Conservation (phyloP, 495 filamentous ascomycete genomes). For the Penicillium dipodomyicola region DNA sequence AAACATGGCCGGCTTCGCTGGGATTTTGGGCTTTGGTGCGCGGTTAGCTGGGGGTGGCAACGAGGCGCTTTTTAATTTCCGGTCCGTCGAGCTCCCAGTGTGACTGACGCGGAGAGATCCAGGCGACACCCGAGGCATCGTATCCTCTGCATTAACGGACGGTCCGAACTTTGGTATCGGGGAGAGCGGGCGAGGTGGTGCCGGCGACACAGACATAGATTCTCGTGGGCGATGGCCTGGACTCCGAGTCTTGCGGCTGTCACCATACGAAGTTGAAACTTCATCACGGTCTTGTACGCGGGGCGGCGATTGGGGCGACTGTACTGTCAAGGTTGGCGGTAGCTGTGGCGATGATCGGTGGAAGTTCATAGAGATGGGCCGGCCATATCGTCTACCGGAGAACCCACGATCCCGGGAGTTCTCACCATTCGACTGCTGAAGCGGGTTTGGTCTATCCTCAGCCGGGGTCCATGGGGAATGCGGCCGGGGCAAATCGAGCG, state of each 20-base stretch:
- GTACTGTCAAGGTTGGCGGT: conserved; percentile 67
- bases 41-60: conserved; percentile 75
- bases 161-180: conserved; percentile 45
- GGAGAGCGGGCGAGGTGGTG: conserved; percentile 41
- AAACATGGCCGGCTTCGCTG: conserved; percentile 44
- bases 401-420: conserved; percentile 34
- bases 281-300: conserved; percentile 31
- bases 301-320: conserved; percentile 74
- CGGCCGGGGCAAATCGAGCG: conserved; percentile 53
- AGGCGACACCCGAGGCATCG: conserved; percentile 48
- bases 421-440: conserved; percentile 23
- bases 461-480: conserved; percentile 40
- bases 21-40: conserved; percentile 75
- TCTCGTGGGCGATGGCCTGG: conserved; percentile 29
- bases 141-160: conserved; percentile 52
- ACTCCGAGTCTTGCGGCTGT: conserved; percentile 28
- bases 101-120: conserved; percentile 34
- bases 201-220: conserved; percentile 42
- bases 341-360: conserved; percentile 55
- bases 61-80: conserved; percentile 42
- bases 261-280: conserved; percentile 19
- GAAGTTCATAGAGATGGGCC: conserved; percentile 53
- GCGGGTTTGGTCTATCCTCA: conserved; percentile 32
- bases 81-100: conserved; percentile 26
- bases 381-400: conserved; percentile 30